Conservation (phyloP, 1,139 yeast species). For the Oligophagozyma castellii region DNA sequence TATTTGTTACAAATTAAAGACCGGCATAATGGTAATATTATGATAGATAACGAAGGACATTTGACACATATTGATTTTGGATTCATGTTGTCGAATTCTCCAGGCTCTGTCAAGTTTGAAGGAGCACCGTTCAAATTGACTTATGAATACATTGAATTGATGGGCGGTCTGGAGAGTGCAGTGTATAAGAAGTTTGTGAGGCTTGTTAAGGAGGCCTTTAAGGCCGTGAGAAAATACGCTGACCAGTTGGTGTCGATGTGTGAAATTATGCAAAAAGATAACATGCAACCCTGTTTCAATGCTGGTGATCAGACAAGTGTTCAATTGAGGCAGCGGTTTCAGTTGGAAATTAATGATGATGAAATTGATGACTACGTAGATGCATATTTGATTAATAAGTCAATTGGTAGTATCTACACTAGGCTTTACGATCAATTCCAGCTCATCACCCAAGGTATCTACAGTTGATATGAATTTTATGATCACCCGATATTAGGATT, state of each 20-base stretch:
- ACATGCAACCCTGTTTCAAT: conserved; percentile 79
- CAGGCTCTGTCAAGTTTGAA: conserved; percentile 93
- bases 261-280: conserved; percentile 86
- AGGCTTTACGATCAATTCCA: conserved; percentile 91
- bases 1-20: conserved; percentile 85
- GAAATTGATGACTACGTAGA: conserved; percentile 75
- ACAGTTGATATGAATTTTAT: conserved; percentile 30
- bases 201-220: conserved; percentile 59
- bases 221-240: conserved; percentile 52
- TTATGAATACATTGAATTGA: conserved; percentile 67
- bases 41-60: conserved; percentile 90
- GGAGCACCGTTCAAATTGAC: conserved; percentile 94
- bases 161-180: conserved; percentile 64
- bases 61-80: conserved; percentile 95
- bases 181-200: conserved; percentile 44
- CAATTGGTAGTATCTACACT: conserved; percentile 82
- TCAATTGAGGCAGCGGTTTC: conserved; percentile 67
- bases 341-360: conserved; percentile 54
- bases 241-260: conserved; percentile 70
- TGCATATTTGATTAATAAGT: conserved; percentile 54
- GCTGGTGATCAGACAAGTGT: conserved; percentile 76
- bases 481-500: background rate
- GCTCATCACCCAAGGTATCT: conserved; percentile 85
- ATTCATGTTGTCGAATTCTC: conserved; percentile 78
- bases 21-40: conserved; percentile 91